phyloP scores from a whole-genome alignment of 805 yeast species.

The Starmerella geochares region DNA sequence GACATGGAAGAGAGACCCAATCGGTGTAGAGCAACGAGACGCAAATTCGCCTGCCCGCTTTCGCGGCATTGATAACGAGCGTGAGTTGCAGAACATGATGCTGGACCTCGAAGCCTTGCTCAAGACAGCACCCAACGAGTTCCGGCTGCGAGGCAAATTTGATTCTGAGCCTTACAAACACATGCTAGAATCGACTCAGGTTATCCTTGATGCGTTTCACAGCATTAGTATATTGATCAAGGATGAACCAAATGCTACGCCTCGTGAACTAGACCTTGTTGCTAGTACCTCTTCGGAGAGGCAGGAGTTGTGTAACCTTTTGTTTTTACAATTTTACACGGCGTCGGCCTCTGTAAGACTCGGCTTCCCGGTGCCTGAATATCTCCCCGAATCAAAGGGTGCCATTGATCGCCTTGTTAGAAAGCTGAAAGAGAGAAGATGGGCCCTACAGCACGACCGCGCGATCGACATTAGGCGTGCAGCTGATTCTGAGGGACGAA shows the following conservation, averaged over 20 bases:
- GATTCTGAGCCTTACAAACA: conserved; percentile 44
- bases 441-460: conserved; percentile 26
- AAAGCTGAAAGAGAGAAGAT: conserved; percentile 47
- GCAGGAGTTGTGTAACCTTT: conserved; percentile 57
- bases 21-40: conserved; percentile 29
- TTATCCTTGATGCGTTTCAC: conserved; percentile 63
- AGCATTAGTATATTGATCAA: conserved; percentile 60
- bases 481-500: not conserved
- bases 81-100: conserved; percentile 45
- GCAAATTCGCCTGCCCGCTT: conserved; percentile 7
- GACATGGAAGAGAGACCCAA: conserved; percentile 67
- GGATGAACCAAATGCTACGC: conserved; percentile 45
- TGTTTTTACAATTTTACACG: conserved; percentile 61
- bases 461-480: conserved; percentile 18
- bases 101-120: conserved; percentile 49
- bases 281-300: conserved; percentile 43
- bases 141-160: conserved; percentile 64
- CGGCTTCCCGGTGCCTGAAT: conserved; percentile 67
- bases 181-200: conserved; percentile 47
- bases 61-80: conserved; percentile 28
- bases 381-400: conserved; percentile 67
- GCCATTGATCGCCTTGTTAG: conserved; percentile 59
- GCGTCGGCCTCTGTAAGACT: conserved; percentile 57
- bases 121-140: conserved; percentile 65
- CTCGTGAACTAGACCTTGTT: conserved; percentile 48